Evolutionary conservation across 169 alveolate genomes (phyloP), one percentile per base, ranked within the genome.

Genomic region (Cryptosporidium parvum): DNA sequence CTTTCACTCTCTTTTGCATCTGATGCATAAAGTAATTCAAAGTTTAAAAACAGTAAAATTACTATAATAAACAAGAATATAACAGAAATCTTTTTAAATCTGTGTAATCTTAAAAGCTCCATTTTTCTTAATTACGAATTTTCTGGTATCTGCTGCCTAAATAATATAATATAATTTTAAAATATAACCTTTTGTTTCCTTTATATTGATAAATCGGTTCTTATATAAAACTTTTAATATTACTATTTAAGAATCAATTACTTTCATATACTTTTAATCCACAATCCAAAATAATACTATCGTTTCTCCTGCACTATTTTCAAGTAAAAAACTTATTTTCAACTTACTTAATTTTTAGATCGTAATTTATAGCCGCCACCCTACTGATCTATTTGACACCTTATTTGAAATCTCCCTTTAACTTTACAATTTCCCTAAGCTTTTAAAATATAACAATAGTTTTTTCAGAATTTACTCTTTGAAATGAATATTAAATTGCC

Each of bases 381-480:
- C 31, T 48, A 59, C 5, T 31, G 69, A 59, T 59, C 69, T 59
- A 59, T 59, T 59, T 59, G 69, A 23, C 69, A 59, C 69, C 26
- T 26, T 59, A 26, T 23, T 26, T 9, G n/a, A 21, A 59, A 59
- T 59, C 0, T 59, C 69, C 16, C 10, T 21, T 26, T 9, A 59
- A 59, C 33, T 59, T 48, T 7, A 3, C 8, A 48, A 48, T 48
- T 48, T 5, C 5, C 5, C 8, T 14, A 3, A 0, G 0, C 7
- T 14, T 48, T 48, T 3, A 3, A 48, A 1, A 48, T 14, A 12
- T 16, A 3, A 48, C 23, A 14, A 14, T 16, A 14, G 0, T 14
- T 14, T 14, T 48, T 14, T 3, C 7, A 48, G 21, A 14, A 0
- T 16, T 16, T 10, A 14, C 16, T 16, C 8, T 3, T 48, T 48